A percentile compares a stretch with the other conserved stretches of the same genome.
These are phyloP conservation scores for Cladosporium sp. DNA, from an alignment of 2,329 filamentous ascomycete species.

Conservation along the genomic window DNA sequence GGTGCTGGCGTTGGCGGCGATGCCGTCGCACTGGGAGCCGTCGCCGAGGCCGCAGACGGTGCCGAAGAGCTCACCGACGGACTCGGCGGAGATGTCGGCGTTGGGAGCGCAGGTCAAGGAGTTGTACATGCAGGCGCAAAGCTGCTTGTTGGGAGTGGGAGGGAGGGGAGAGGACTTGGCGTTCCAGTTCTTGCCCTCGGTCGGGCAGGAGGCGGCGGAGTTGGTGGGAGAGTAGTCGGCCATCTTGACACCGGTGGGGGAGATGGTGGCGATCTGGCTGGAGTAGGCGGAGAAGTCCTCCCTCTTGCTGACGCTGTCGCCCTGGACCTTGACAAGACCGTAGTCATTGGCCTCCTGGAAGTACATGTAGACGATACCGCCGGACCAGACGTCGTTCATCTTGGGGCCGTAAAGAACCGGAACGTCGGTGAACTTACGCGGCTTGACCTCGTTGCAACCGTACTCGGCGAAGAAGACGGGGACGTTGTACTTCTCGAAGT, in stretches of 20 bases:
- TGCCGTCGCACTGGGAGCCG: slow-evolving; percentile 57
- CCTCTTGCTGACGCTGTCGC: slow-evolving; percentile 57
- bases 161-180: slow-evolving; percentile 64
- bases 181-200: slow-evolving; percentile 58
- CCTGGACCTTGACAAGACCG: slow-evolving; percentile 62
- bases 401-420: slow-evolving; percentile 67
- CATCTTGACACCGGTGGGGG: slow-evolving; percentile 60
- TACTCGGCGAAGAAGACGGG: slow-evolving; percentile 99
- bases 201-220: slow-evolving; percentile 65
- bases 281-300: slow-evolving; percentile 70
- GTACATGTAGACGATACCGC: slow-evolving; percentile 99
- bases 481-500: slow-evolving; percentile 84
- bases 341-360: slow-evolving; percentile 88
- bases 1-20: slow-evolving; percentile 58
- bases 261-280: slow-evolving; percentile 61
- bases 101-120: slow-evolving; percentile 65
- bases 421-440: slow-evolving; percentile 81
- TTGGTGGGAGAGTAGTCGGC: slow-evolving; percentile 68
- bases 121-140: slow-evolving; percentile 81
- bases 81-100: slow-evolving; percentile 39
- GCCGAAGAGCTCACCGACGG: slow-evolving; percentile 58
- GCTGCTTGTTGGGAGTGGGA: slow-evolving; percentile 67
- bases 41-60: slow-evolving; percentile 59
- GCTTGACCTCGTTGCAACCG: slow-evolving; percentile 73
- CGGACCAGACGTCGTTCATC: slow-evolving; percentile 86